phyloP scores from a whole-genome alignment of 371 early-diverging fungal species.

The Funneliformis caledonium region DNA sequence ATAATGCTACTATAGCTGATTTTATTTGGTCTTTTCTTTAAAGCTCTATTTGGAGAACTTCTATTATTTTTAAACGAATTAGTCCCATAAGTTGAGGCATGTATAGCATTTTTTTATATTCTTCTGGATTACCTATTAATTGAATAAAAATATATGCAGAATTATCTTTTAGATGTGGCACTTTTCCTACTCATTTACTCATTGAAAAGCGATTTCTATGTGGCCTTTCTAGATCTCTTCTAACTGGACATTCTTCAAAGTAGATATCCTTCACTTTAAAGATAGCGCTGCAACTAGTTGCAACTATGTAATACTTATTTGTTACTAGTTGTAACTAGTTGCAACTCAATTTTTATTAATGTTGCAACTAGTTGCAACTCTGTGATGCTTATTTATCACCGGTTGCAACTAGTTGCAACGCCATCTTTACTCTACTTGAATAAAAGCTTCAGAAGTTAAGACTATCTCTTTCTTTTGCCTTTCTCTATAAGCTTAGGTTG shows the following conservation, averaged over 20 bases:
- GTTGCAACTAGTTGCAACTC: no score
- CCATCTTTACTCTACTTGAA: no score
- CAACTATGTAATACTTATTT: no score
- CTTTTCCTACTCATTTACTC: conserved; percentile 8
- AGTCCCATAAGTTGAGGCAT: conserved; percentile 7
- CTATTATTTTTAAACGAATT: neutral
- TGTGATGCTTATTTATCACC: no score
- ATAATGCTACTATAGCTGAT: conserved; percentile 5
- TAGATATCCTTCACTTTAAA: no score
- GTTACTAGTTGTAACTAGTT: no score
- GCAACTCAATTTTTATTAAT: no score
- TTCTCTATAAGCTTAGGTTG: neutral
- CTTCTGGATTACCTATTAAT: neutral
- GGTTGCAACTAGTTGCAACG: no score
- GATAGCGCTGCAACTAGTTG: no score
- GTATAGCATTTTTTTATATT: conserved; percentile 20
- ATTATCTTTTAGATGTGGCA: neutral
- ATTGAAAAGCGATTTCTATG: neutral
- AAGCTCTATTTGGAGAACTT: neutral
- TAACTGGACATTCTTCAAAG: neutral
- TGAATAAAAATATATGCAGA: neutral
- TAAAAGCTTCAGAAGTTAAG: no score
- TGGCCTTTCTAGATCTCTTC: conserved; percentile 5
- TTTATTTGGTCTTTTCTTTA: conserved; percentile 23
- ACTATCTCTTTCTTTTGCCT: neutral